Base-by-base conservation (phyloP, 495 filamentous ascomycete genomes). In the Lophium mytilinum region DNA sequence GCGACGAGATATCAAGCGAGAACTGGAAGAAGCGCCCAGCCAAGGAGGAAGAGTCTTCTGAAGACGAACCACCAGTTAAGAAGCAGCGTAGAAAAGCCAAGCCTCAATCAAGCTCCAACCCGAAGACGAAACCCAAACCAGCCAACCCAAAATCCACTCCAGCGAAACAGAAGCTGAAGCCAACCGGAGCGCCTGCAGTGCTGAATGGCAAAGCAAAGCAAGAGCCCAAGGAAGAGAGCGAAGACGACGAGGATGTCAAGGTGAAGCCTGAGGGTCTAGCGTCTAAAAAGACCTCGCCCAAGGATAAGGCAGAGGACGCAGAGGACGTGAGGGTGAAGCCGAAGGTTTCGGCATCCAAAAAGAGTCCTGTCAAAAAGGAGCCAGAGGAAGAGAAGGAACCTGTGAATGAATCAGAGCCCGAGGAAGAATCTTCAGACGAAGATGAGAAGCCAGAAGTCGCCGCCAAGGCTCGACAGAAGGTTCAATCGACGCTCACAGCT, bases 381-480 rank as follows among this genome's bases (percentile, higher is more conserved):
- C 15, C 21, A 47, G 51, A 30, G 3, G 19, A 18, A 2, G 39
- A 43, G 9, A 10, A 4, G 1, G 18, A 37, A 11, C 36, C 56
- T 8, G 60, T 24, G 11, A 33, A 39, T 4, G 57, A 52, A 10
- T 37, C 56, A 8, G 55, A 41, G 36, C 37, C 50, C 30, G 58
- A 61, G 0, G 69, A 65, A 46, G 61, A 61, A 33, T 61, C 50
- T 35, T 60, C 63, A 71, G 62, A 79, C 73, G 85, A 88, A 33
- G 86, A 89, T 10, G 83, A 87, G 64, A 88, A 88, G 60, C 86
- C 90, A 0, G 84, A 87, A 55, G 71, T 83, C 30, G 83, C 83
- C 41, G 85, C 81, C 17, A 90, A 93, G 71, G 84, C 82, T 10
- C 83, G 89, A 34, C 81, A 92, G 65, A 88, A 88, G 63, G 80